Evolutionary conservation across 768 basidiomycete genomes (phyloP), one percentile per base, ranked within the genome.

Genomic region (Trametes punicea): DNA sequence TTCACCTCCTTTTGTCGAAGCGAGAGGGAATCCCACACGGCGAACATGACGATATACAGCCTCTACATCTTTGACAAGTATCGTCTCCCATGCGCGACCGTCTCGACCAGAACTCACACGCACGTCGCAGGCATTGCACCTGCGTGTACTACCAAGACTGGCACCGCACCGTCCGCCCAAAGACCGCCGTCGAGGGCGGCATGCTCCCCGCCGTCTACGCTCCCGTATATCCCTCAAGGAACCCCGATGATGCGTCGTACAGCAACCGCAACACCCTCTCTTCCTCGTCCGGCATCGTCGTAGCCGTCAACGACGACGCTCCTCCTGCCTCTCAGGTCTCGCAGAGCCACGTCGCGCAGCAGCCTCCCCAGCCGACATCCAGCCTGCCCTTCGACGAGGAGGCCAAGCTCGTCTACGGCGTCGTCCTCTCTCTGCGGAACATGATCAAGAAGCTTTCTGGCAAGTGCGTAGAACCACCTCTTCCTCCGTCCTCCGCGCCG

Each of bases 121-220:
- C 27, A n/a, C 39, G 30, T 2, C 9, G 20, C 69, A 93, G 96
- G 71, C 92, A 97, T 70, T 94, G 95, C 71, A 81, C 80, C 18
- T 93, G 91, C 67, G 81, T 98, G 42, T 98, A 96, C 74, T 97
- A 98, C 69, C 93, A 97, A 62, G 92, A 96, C 69, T 96, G 93
- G 90, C 87, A 95, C 64, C 83, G 92, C 46, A 85, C 85, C 0
- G 84, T 80, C 50, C 79, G 85, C 29, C 84, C 87, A 27, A 87
- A 83, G 69, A 80, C 82, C 36, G 90, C 93, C 2, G 77, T 78
- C 15, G 81, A 86, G 68, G 85, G 86, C 21, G 83, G 83, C 39
- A 82, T 93, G 51, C 79, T 92, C 33, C 84, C 86, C 13, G 91
- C 85, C 18, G 92, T 97, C 38, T 87, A 90, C 27, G 84, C 85